A percentile compares a stretch with the other conserved stretches of the same genome.
Conservation (phyloP, 176 grass and related monocot species). For the Cenchrus americanus region DNA sequence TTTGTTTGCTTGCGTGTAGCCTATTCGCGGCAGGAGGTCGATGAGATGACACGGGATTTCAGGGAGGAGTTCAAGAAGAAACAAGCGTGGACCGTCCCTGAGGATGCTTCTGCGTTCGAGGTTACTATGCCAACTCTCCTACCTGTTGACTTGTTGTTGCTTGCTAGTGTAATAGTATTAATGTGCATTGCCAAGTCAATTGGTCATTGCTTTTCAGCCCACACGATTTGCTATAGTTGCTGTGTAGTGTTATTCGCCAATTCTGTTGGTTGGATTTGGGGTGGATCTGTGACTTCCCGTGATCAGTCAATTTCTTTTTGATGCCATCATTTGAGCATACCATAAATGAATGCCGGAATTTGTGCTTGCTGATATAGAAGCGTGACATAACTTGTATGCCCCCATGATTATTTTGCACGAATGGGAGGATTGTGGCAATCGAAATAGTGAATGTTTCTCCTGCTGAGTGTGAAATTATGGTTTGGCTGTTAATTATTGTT, state of each 20-base stretch:
- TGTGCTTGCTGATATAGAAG: background rate
- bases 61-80: conserved; percentile 42
- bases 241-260: background rate
- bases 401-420: background rate
- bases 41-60: conserved; percentile 59
- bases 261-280: background rate
- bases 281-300: background rate
- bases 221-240: background rate
- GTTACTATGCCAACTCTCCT: conserved; percentile 4
- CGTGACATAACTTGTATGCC: background rate
- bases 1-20: conserved; percentile 48
- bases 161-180: conserved; percentile 2
- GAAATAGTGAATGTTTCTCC: background rate
- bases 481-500: background rate
- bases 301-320: background rate
- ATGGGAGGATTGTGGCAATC: background rate
- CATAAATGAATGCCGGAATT: background rate
- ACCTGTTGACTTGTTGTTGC: background rate
- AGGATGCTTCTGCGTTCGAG: conserved; percentile 56
- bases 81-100: conserved; percentile 7
- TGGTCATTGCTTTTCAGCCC: background rate
- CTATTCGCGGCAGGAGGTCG: conserved; percentile 64
- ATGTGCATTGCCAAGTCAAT: background rate
- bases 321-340: background rate
- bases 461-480: background rate